Percentiles rank a stretch among this genome's conserved stretches.
These are phyloP conservation scores for Phytopythium montanum DNA, from an alignment of 352 stramenopile genomes.

Conservation along the genomic window DNA sequence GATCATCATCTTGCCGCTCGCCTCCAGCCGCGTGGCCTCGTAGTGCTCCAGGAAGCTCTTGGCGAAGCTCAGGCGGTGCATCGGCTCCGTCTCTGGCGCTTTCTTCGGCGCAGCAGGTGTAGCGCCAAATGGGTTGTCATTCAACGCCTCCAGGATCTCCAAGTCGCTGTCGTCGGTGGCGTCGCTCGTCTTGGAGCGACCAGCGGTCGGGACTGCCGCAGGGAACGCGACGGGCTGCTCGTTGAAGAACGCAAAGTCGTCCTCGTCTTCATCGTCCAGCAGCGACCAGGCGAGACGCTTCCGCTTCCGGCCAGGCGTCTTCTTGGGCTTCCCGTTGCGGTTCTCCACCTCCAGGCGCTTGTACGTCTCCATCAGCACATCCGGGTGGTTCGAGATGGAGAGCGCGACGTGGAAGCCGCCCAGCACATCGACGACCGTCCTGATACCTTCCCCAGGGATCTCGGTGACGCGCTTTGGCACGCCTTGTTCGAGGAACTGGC, in stretches of 20 bases:
- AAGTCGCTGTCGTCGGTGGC: conserved; percentile 34
- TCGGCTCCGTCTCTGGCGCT: not conserved
- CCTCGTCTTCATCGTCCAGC: conserved; percentile 54
- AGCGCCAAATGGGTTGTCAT: conserved; percentile 8
- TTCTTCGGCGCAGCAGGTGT: conserved; percentile 8
- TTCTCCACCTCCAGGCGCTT: conserved; percentile 54
- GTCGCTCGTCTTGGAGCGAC: conserved; percentile 3
- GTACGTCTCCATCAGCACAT: conserved; percentile 74
- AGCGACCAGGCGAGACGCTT: conserved; percentile 12
- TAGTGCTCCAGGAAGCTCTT: conserved; percentile 60
- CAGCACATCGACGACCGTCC: conserved; percentile 63
- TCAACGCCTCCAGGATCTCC: conserved; percentile 39
- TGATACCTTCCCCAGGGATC: conserved; percentile 22
- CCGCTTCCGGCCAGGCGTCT: conserved; percentile 12
- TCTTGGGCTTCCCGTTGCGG: conserved; percentile 32
- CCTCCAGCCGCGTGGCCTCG: conserved; percentile 40
- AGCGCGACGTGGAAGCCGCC: conserved; percentile 85
- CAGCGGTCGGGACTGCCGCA: not conserved
- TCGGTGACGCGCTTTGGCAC: conserved; percentile 43
- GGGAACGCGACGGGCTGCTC: conserved; percentile 3
- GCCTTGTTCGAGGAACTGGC: conserved; percentile 54
- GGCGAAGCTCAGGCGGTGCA: conserved; percentile 74
- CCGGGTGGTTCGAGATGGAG: conserved; percentile 87
- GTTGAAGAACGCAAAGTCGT: conserved; percentile 35
- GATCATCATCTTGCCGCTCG: conserved; percentile 87